Conservation (phyloP, 805 yeast genomes). For the Candida loeiensis region DNA sequence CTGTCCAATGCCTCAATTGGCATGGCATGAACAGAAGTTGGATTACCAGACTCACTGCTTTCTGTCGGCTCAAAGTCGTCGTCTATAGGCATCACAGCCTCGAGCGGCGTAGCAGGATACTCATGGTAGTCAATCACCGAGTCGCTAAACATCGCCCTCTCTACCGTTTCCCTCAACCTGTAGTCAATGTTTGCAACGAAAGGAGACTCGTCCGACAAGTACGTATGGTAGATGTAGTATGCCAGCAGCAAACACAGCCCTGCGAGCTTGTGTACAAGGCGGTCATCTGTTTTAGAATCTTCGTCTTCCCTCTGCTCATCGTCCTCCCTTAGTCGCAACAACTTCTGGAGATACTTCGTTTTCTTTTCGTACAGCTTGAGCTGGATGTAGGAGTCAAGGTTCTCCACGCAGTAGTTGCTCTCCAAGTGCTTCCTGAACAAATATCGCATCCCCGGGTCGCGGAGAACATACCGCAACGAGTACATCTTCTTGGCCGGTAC, state of each 20-base stretch:
- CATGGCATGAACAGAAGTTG: no score
- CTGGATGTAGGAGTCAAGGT: slow-evolving; percentile 66
- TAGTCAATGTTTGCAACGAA: slow-evolving; percentile 68
- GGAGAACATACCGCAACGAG: slow-evolving; percentile 48
- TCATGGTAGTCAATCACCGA: background rate
- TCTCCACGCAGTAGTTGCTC: slow-evolving; percentile 67
- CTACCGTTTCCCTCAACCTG: slow-evolving; percentile 42
- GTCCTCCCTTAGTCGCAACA: slow-evolving; percentile 15
- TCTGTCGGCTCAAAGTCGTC: no score
- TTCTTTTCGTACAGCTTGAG: slow-evolving; percentile 50
- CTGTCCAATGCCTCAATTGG: no score
- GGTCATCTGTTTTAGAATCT: slow-evolving; percentile 6
- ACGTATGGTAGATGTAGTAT: slow-evolving; percentile 63
- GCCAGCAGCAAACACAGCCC: slow-evolving; percentile 58
- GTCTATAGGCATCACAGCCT: no score
- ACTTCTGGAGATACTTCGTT: slow-evolving; percentile 39
- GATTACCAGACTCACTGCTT: no score
- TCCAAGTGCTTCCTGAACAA: slow-evolving; percentile 65
- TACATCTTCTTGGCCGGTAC: no score
- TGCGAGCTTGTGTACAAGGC: slow-evolving; percentile 27
- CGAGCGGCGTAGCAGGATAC: background rate
- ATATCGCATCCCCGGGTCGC: slow-evolving; percentile 73
- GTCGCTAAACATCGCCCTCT: slow-evolving; percentile 13
- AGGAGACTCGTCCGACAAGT: slow-evolving; percentile 63
- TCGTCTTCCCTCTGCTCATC: slow-evolving; percentile 7